Conservation (phyloP, 768 basidiomycete genomes). For the Mycena alexandri region DNA sequence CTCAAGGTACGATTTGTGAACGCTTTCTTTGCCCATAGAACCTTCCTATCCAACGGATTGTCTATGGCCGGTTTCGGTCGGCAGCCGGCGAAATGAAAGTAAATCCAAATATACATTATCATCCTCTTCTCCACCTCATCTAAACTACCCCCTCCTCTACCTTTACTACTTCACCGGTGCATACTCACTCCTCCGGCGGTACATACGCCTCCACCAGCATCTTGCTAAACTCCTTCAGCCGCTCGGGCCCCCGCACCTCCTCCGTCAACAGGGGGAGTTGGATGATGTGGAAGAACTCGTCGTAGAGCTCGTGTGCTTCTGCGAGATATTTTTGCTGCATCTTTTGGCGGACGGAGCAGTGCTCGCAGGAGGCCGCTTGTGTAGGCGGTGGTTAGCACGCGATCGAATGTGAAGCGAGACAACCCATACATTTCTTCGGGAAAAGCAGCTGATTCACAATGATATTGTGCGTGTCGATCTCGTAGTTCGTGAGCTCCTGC, state of each 20-base stretch:
- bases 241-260: conserved; percentile 96
- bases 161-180: background rate
- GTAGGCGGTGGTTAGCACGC: background rate
- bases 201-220: conserved; percentile 89
- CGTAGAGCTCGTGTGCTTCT: conserved; percentile 97
- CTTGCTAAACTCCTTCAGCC: conserved; percentile 91
- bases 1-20: no score
- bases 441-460: conserved; percentile 98
- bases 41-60: no score
- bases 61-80: no score
- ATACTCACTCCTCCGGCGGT: conserved; percentile 57
- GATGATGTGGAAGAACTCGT: conserved; percentile 98
- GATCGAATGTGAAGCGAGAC: conserved; percentile 9
- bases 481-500: conserved; percentile 93
- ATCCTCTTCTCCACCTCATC: background rate
- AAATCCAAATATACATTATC: conserved; percentile 16
- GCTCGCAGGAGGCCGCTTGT: conserved; percentile 70
- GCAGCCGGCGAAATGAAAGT: background rate
- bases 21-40: no score
- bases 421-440: conserved; percentile 79
- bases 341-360: conserved; percentile 92
- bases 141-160: no score
- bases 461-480: conserved; percentile 98
- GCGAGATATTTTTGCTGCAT: conserved; percentile 99
- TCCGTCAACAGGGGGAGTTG: conserved; percentile 94